phyloP scores from a whole-genome alignment of 192 early-diverging fungal genomes.

The Podila epicladia region DNA sequence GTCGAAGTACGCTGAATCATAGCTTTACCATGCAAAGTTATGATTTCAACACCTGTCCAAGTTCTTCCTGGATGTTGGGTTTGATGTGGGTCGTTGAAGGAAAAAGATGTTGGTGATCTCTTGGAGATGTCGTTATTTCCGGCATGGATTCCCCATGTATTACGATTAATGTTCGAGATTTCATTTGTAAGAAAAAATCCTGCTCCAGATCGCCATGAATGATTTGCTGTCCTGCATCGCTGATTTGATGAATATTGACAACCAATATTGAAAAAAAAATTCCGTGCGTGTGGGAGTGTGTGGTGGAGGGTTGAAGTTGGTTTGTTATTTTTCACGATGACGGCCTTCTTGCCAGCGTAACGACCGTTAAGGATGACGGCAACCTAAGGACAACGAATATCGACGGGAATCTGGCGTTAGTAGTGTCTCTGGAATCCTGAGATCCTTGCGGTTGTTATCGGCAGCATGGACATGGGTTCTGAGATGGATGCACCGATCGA shows the following conservation, averaged over 20 bases:
- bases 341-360: slow-evolving; percentile 99
- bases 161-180: too few species aligned
- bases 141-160: too few species aligned
- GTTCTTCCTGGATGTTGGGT: neutral
- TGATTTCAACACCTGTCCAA: neutral
- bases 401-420: neutral
- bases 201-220: neutral
- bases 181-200: neutral
- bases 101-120: slow-evolving; percentile 14
- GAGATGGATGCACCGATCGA: slow-evolving; percentile 1
- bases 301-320: slow-evolving; percentile 18
- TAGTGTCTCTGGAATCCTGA: slow-evolving; percentile 3
- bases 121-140: neutral
- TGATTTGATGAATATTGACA: neutral
- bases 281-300: neutral
- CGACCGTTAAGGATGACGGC: slow-evolving; percentile 98
- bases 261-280: neutral
- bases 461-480: neutral
- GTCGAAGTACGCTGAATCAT: neutral
- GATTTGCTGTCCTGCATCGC: neutral
- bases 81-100: too few species aligned
- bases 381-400: slow-evolving; percentile 68
- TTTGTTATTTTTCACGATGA: slow-evolving; percentile 88
- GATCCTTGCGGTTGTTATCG: neutral
- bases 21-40: neutral